Base-by-base conservation (phyloP, 805 yeast genomes). In the Saccharomycopsis javanensis region DNA sequence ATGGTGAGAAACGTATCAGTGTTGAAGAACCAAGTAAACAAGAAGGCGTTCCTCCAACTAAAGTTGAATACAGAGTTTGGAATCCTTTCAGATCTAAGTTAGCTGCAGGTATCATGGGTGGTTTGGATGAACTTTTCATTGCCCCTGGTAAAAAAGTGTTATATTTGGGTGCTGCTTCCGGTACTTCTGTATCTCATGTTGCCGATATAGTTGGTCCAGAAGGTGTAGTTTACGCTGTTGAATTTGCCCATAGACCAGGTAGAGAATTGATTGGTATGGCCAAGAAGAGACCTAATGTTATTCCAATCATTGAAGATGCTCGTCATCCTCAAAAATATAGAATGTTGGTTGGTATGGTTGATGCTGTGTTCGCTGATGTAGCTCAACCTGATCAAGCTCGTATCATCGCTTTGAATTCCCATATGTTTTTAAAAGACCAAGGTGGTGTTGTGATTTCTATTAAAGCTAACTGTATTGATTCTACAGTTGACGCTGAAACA, bases 341-440 rank as follows among this genome's bases (percentile, higher is more conserved):
- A 80, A 94, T 94, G 99, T 82, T 94, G 68, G 80, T 94, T 63
- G 96, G 97, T 69, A 94, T 94, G 99, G 99, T 94, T 64, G 99
- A 94, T 75, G 88, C 83, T 71, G 98, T 94, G 61, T 94, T 94
- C 71, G 99, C 99, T 62, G 99, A 94, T 81, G 99, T 94, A 72
- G 99, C 99, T 65, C 99, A 94, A 80, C 99, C 99, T 50, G 99
- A 94, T 78, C 99, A 94, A 80, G 99, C 99, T 67, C 95, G 99
- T 86, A 94, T 94, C 72, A 92, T 94, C 73, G 99, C 98, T 55
- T 83, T 94, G 72, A 94, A 94, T 83, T 85, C 98, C 58, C 99
- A 94, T 76, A 80, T 92, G 82, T 94, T 94, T 86, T 82, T 94
- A 72, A 94, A 94, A 76, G 97, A 94, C 75, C 90, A 86, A 76